These are phyloP conservation scores for Camelina sativa DNA, from an alignment of 345 rosid genomes.

Conservation along the genomic window DNA sequence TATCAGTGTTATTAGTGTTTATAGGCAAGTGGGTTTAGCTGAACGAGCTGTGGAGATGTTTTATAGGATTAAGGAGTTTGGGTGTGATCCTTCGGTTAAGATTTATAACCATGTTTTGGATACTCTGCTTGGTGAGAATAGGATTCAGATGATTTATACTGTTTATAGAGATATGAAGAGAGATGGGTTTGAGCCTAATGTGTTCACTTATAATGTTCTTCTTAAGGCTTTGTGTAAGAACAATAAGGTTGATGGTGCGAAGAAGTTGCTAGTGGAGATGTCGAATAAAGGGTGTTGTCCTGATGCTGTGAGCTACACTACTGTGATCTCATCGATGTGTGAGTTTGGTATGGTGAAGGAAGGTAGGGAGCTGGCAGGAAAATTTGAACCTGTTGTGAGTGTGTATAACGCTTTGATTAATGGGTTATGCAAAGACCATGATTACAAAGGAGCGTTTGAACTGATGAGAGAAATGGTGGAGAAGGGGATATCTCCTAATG, in stretches of 20 bases:
- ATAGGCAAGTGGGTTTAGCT: constrained; percentile 52
- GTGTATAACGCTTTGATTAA: constrained; percentile 74
- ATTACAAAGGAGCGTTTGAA: constrained; percentile 56
- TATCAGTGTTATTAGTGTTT: constrained; percentile 60
- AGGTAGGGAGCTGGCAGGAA: constrained; percentile 62
- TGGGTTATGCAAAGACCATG: constrained; percentile 63
- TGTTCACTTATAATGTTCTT: constrained; percentile 78
- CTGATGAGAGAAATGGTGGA: constrained; percentile 59
- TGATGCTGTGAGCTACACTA: constrained; percentile 80
- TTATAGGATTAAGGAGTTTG: constrained; percentile 77
- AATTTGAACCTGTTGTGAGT: constrained; percentile 57
- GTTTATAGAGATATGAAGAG: constrained; percentile 80
- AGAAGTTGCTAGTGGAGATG: constrained; percentile 78
- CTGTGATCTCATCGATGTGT: constrained; percentile 78
- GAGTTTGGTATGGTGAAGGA: constrained; percentile 69
- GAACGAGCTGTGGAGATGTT: constrained; percentile 84
- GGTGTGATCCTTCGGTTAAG: constrained; percentile 76
- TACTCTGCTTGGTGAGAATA: constrained; percentile 68
- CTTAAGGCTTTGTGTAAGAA: constrained; percentile 90
- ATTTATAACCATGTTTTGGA: constrained; percentile 84
- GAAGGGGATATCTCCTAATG: constrained; percentile 63
- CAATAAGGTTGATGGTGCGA: constrained; percentile 71
- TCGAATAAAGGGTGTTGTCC: constrained; percentile 68
- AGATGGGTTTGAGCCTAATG: constrained; percentile 80
- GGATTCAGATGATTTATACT: constrained; percentile 69